These are phyloP conservation scores for Ceratocystis eucalypticola DNA, from an alignment of 2,329 filamentous ascomycete species.

Conservation along the genomic window DNA sequence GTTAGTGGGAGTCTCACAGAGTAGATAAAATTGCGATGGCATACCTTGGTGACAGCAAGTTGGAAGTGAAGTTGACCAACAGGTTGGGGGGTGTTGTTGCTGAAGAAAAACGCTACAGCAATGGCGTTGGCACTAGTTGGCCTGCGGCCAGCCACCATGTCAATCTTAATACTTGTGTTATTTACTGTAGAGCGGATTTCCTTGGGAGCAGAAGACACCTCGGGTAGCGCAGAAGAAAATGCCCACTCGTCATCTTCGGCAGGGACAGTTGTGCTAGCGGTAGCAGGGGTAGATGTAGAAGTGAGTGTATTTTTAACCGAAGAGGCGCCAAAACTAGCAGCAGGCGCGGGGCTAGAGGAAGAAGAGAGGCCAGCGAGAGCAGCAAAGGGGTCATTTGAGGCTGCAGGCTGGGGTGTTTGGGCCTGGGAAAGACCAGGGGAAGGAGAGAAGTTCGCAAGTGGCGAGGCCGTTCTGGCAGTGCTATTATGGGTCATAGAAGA, in stretches of 20 bases:
- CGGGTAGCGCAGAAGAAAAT: constrained; percentile 75
- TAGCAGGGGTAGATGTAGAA: constrained; percentile 24
- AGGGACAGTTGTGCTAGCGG: constrained; percentile 25
- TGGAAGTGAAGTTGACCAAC: constrained; percentile 79
- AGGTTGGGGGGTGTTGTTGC: constrained; percentile 59
- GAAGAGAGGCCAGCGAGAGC: constrained; percentile 28
- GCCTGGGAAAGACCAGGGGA: constrained; percentile 22
- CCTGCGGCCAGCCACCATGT: constrained; percentile 55
- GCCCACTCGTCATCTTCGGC: constrained; percentile 82
- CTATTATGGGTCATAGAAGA: constrained; percentile 50
- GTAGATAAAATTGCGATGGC: constrained; percentile 17
- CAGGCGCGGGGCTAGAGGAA: constrained; percentile 23
- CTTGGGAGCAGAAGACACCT: constrained; percentile 38
- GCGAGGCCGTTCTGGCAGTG: constrained; percentile 35
- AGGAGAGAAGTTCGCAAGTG: constrained; percentile 35
- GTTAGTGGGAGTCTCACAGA: constrained; percentile 18
- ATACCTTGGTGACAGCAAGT: constrained; percentile 82
- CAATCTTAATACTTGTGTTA: constrained; percentile 56
- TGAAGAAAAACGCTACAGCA: constrained; percentile 64
- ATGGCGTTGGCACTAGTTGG: constrained; percentile 43
- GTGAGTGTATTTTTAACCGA: background rate
- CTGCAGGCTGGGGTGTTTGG: constrained; percentile 22
- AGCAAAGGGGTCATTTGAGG: constrained; percentile 37
- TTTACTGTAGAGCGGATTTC: constrained; percentile 54
- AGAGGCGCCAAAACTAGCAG: background rate